Conservation (phyloP, 306 rosid genomes). For the Leucaena leucocephala region DNA sequence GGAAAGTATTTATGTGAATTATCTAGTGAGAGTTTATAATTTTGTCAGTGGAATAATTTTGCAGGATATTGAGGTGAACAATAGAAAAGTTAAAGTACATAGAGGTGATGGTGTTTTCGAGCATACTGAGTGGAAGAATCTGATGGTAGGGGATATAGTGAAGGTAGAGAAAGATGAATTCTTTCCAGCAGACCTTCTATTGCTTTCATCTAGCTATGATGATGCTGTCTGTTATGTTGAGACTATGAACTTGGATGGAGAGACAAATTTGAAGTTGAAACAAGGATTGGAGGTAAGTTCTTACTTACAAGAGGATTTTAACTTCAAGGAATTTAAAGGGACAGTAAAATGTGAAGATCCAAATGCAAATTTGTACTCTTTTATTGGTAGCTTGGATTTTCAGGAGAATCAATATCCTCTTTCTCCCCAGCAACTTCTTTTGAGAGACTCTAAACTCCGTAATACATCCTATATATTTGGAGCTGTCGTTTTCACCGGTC, state of each 20-base stretch:
- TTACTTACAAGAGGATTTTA: conserved; percentile 42
- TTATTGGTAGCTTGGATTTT: conserved; percentile 60
- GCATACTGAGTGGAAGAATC: conserved; percentile 59
- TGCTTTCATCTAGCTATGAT: conserved; percentile 67
- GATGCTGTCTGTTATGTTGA: conserved; percentile 50
- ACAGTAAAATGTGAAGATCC: conserved; percentile 70
- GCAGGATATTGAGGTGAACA: conserved; percentile 69
- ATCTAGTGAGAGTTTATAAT: neutral
- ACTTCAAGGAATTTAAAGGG: conserved; percentile 47
- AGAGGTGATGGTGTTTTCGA: conserved; percentile 49
- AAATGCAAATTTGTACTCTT: conserved; percentile 68
- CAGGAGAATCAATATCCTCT: conserved; percentile 55
- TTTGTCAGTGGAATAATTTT: conserved; percentile 6
- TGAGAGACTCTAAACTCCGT: conserved; percentile 76
- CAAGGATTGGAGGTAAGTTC: conserved; percentile 67
- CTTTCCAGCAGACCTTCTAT: conserved; percentile 72
- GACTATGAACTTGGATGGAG: conserved; percentile 23
- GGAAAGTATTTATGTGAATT: neutral
- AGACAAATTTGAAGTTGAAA: conserved; percentile 66
- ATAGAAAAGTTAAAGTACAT: conserved; percentile 56
- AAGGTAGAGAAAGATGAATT: conserved; percentile 42
- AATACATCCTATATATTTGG: conserved; percentile 67
- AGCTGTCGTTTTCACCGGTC: conserved; percentile 65
- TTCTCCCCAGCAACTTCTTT: conserved; percentile 72
- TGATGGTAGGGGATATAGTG: conserved; percentile 67